Evolutionary conservation across 208 protist genomes (phyloP).

Genomic region (Wallacemonas collosoma): DNA sequence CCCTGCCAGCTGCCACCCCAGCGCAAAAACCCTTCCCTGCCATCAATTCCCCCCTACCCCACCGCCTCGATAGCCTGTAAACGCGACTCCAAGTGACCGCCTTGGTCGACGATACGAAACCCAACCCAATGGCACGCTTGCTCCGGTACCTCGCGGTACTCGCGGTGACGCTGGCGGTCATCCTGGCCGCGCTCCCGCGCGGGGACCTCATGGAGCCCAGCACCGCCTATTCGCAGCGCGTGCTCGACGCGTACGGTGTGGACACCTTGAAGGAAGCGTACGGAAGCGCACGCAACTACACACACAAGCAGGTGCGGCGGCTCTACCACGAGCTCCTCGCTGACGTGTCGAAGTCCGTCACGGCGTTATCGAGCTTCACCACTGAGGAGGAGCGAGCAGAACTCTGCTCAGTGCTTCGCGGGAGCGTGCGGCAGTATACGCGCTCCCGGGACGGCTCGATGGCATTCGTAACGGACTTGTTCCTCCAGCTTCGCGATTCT

Average conservation of each 20-base stretch:
- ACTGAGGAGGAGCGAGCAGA: constrained; percentile 24
- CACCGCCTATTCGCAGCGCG: constrained; percentile 4
- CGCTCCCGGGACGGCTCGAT: constrained; percentile 51
- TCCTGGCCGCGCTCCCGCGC: neutral
- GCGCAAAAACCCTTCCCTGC: too few species aligned
- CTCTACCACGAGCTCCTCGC: constrained; percentile 47
- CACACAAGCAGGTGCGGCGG: constrained; percentile 42
- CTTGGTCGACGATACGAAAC: too few species aligned
- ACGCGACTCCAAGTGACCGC: too few species aligned
- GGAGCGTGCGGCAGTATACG: constrained; percentile 43
- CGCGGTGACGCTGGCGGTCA: constrained; percentile 11
- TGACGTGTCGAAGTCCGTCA: constrained; percentile 29
- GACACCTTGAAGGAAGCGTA: constrained; percentile 29
- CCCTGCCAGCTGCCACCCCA: too few species aligned
- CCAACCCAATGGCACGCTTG: constrained; percentile 4
- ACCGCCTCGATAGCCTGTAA: too few species aligned
- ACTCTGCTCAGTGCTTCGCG: constrained; percentile 47
- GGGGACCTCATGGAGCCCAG: constrained; percentile 22
- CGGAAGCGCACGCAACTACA: constrained; percentile 38
- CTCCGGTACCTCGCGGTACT: constrained; percentile 15
- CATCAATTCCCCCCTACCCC: too few species aligned
- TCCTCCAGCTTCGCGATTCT: constrained; percentile 62
- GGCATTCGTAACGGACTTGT: constrained; percentile 31
- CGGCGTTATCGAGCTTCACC: constrained; percentile 1
- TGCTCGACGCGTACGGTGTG: constrained; percentile 24